Evolutionary conservation across 2,329 filamentous ascomycete species (phyloP).

Genomic region (Colletotrichum cereale): DNA sequence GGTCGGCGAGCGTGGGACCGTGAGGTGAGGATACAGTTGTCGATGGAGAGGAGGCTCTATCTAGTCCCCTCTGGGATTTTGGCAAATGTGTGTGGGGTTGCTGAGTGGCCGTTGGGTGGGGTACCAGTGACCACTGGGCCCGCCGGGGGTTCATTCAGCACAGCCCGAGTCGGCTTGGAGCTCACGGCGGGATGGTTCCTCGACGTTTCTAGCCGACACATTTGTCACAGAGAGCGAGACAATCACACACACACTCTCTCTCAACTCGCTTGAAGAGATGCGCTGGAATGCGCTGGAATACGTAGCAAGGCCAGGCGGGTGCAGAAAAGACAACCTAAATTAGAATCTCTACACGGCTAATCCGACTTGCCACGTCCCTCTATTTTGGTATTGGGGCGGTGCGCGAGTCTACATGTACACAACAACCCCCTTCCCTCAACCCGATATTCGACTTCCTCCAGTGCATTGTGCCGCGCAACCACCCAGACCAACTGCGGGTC

Average conservation of each 20-base stretch:
- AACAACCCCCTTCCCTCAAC: background rate
- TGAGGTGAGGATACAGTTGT: constrained; percentile 36
- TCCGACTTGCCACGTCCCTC: background rate
- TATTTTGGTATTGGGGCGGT: background rate
- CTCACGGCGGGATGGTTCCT: background rate
- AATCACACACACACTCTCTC: background rate
- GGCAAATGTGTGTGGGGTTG: constrained; percentile 33
- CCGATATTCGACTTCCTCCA: background rate
- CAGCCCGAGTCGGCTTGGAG: background rate
- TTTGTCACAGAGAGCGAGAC: background rate
- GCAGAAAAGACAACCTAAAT: background rate
- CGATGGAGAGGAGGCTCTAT: constrained; percentile 35
- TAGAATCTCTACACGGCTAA: background rate
- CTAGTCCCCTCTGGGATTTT: constrained; percentile 38
- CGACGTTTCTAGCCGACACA: background rate
- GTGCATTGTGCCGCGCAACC: background rate
- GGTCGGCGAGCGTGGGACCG: constrained; percentile 21
- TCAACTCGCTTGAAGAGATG: background rate
- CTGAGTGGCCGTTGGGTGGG: constrained; percentile 1
- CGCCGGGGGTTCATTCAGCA: constrained; percentile 21
- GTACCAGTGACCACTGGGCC: constrained; percentile 27
- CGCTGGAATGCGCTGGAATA: background rate
- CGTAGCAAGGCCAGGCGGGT: background rate
- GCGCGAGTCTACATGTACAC: background rate
- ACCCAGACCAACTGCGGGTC: background rate